Evolutionary conservation across 176 grass and related monocot genomes (phyloP).

Genomic region (Oryza glumipatula): DNA sequence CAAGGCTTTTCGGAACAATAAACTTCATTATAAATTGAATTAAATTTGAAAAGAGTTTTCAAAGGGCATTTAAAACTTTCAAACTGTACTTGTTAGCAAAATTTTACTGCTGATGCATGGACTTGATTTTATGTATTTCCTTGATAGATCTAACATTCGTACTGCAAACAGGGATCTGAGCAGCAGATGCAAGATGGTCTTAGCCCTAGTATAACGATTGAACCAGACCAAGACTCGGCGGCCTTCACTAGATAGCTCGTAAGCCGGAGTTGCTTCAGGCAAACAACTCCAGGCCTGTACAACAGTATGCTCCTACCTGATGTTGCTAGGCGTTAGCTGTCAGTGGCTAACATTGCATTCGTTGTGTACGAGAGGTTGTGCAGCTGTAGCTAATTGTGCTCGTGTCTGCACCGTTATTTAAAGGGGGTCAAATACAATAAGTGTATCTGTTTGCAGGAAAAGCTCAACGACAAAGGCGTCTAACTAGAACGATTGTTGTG

Average conservation of each 20-base stretch:
- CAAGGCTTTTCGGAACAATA: background rate
- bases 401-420: constrained; percentile 11
- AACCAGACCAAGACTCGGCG: constrained; percentile 50
- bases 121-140: background rate
- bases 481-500: constrained; percentile 35
- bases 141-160: constrained; percentile 9
- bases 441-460: constrained; percentile 6
- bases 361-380: constrained; percentile 34
- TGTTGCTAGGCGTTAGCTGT: constrained; percentile 20
- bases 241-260: constrained; percentile 43
- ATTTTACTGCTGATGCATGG: background rate
- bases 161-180: constrained; percentile 42
- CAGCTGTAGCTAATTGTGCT: constrained; percentile 50
- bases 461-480: constrained; percentile 22
- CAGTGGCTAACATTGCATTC: constrained; percentile 21
- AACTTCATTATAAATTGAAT: background rate
- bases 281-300: constrained; percentile 49
- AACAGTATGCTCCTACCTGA: constrained; percentile 34
- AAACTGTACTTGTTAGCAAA: background rate
- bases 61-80: background rate
- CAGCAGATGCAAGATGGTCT: constrained; percentile 63
- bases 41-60: background rate
- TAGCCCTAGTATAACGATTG: constrained; percentile 54
- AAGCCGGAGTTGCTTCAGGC: constrained; percentile 26
- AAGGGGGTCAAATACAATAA: constrained; percentile 27